Percentiles rank a stretch among this genome's conserved stretches.
These are phyloP conservation scores for Solanum rostratum DNA, from an alignment of 257 asterid genomes.

Conservation along the genomic window DNA sequence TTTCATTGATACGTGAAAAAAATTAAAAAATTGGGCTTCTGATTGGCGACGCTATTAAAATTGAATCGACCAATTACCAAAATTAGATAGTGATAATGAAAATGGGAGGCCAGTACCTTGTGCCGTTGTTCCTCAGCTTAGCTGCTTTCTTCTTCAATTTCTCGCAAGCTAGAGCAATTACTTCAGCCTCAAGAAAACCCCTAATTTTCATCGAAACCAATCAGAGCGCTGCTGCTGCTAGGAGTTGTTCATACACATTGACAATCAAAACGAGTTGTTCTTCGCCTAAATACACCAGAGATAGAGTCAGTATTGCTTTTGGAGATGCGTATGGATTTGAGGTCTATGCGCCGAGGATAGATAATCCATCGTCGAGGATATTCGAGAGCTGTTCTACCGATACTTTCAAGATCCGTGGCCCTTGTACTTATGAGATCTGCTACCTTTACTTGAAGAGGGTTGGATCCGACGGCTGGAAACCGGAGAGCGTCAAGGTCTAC, in stretches of 20 bases:
- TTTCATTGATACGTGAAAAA: not conserved
- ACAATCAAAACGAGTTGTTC: conserved; percentile 39
- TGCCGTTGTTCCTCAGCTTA: not conserved
- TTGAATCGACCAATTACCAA: not conserved
- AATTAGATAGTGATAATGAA: not conserved
- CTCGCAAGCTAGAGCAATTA: not conserved
- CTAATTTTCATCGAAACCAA: not conserved
- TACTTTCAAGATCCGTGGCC: conserved; percentile 20
- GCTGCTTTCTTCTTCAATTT: not conserved
- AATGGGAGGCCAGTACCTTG: not conserved
- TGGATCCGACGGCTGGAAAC: conserved; percentile 45
- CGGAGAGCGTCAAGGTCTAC: conserved; percentile 18
- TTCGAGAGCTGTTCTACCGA: conserved; percentile 34
- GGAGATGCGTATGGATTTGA: conserved; percentile 36
- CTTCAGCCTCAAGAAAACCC: not conserved
- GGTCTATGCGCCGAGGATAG: conserved; percentile 26
- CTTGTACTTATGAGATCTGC: conserved; percentile 19
- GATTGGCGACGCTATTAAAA: not conserved
- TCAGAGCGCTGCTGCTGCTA: not conserved
- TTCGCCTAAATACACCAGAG: conserved; percentile 25
- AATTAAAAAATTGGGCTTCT: not conserved
- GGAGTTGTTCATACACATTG: conserved; percentile 23
- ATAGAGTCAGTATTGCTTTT: conserved; percentile 29
- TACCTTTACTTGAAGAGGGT: conserved; percentile 19
- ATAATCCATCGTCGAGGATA: conserved; percentile 11